A percentile compares a stretch with the other conserved stretches of the same genome.
Evolutionary conservation across 208 protist species (phyloP).

Genomic region (Trypanosoma cruzi): DNA sequence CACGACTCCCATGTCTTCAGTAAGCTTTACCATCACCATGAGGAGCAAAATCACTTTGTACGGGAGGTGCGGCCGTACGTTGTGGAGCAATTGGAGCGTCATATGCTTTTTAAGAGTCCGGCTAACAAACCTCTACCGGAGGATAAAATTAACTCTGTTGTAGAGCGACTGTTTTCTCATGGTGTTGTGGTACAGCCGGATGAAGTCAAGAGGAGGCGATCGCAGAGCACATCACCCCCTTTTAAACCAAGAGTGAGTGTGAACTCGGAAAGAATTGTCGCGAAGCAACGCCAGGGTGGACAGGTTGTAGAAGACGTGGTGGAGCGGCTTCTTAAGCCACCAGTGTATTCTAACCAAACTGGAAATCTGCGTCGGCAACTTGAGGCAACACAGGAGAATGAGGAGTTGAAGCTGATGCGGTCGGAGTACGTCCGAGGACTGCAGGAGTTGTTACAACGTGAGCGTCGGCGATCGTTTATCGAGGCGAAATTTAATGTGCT

Average conservation of each 20-base stretch:
- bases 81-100: constrained; percentile 54
- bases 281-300: constrained; percentile 37
- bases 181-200: constrained; percentile 29
- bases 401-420: constrained; percentile 16
- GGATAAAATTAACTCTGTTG: constrained; percentile 49
- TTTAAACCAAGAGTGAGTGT: constrained; percentile 49
- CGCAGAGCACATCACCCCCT: neutral
- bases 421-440: constrained; percentile 29
- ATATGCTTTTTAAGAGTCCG: constrained; percentile 27
- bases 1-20: constrained; percentile 46
- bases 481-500: constrained; percentile 64
- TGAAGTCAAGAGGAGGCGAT: neutral
- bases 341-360: constrained; percentile 19
- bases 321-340: constrained; percentile 11
- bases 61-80: constrained; percentile 52
- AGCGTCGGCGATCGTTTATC: constrained; percentile 48
- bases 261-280: constrained; percentile 62
- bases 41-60: constrained; percentile 56
- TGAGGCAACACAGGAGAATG: constrained; percentile 35
- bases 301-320: constrained; percentile 32
- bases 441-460: constrained; percentile 34
- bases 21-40: constrained; percentile 60
- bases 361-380: constrained; percentile 21
- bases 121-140: constrained; percentile 11
- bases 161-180: constrained; percentile 64